Conservation (phyloP, 2,329 filamentous ascomycete species). For the Phaeosphaeria sp. region DNA sequence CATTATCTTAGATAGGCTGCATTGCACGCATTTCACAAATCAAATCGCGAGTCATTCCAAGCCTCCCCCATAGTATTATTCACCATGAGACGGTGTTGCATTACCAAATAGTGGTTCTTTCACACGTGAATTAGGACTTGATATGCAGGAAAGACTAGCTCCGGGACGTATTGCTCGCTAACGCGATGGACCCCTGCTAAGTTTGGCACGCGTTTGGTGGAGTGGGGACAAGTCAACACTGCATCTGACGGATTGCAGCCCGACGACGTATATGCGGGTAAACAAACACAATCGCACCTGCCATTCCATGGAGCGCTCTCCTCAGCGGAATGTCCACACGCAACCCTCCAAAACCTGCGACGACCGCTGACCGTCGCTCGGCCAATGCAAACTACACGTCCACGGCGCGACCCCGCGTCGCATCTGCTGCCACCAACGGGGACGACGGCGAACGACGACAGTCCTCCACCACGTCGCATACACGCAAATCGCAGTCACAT, state of each 20-base stretch:
- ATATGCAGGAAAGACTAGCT: not conserved
- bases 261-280: conserved; percentile 23
- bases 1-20: not conserved
- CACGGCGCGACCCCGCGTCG: conserved; percentile 46
- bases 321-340: conserved; percentile 42
- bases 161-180: conserved; percentile 20
- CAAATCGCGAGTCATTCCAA: not conserved
- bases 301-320: conserved; percentile 33
- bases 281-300: conserved; percentile 21
- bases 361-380: conserved; percentile 41
- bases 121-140: too few relatives aligned
- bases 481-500: conserved; percentile 36
- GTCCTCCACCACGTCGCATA: conserved; percentile 32
- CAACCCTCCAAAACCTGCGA: conserved; percentile 38
- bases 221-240: conserved; percentile 22
- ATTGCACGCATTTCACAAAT: not conserved
- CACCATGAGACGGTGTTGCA: too few relatives aligned
- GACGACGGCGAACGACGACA: conserved; percentile 40
- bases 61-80: too few relatives aligned
- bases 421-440: conserved; percentile 28
- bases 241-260: conserved; percentile 25
- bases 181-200: conserved; percentile 22
- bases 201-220: conserved; percentile 5
- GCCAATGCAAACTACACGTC: conserved; percentile 41
- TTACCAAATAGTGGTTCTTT: too few relatives aligned